A percentile compares a stretch with the other conserved stretches of the same genome.
Evolutionary conservation across 371 early-diverging fungal genomes (phyloP).

Genomic region (Mucor ambiguus): DNA sequence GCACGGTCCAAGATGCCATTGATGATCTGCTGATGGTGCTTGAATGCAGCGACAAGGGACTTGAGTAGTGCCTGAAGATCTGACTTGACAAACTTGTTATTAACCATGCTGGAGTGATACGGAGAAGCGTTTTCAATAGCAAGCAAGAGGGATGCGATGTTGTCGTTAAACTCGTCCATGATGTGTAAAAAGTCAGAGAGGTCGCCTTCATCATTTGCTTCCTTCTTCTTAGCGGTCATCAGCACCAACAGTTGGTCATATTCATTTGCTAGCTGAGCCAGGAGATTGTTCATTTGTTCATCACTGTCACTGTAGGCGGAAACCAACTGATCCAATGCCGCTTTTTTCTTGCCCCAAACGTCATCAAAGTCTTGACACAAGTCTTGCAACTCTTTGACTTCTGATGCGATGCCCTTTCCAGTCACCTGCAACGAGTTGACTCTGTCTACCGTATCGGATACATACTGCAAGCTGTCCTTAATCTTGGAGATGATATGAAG

Average conservation of each 20-base stretch:
- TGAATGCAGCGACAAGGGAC: constrained; percentile 51
- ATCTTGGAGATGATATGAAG: constrained; percentile 27
- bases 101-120: constrained; percentile 36
- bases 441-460: constrained; percentile 34
- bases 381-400: constrained; percentile 26
- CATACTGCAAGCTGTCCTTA: constrained; percentile 31
- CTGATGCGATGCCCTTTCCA: constrained; percentile 19
- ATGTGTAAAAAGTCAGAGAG: constrained; percentile 34
- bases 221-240: constrained; percentile 33
- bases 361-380: constrained; percentile 29
- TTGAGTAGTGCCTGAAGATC: constrained; percentile 54
- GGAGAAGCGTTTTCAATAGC: constrained; percentile 49
- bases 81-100: constrained; percentile 43
- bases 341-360: constrained; percentile 22
- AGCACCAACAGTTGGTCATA: constrained; percentile 22
- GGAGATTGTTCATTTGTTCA: constrained; percentile 23
- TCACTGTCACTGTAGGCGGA: constrained; percentile 8
- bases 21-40: constrained; percentile 43
- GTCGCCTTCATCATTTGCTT: constrained; percentile 34
- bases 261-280: constrained; percentile 14
- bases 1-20: constrained; percentile 36
- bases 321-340: constrained; percentile 17
- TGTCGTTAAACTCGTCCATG: constrained; percentile 38
- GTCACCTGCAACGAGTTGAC: constrained; percentile 32
- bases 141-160: constrained; percentile 30